Percentiles rank a stretch among this genome's conserved stretches.
Conservation (phyloP, 2,329 filamentous ascomycete species). For the Ophiostoma angusticollis region DNA sequence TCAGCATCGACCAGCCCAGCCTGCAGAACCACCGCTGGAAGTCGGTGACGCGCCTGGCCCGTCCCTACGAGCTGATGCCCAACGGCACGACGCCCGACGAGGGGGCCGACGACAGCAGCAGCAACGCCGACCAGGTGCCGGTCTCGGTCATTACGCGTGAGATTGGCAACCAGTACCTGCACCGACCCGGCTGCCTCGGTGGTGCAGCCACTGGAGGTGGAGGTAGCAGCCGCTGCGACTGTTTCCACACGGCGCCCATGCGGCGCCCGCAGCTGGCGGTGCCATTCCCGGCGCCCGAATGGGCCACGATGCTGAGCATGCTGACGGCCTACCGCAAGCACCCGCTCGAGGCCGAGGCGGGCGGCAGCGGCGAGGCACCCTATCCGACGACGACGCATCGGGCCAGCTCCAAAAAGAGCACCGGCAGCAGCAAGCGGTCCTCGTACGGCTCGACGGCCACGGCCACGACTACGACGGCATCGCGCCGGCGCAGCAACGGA, state of each 20-base stretch:
- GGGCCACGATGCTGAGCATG: slow-evolving; percentile 45
- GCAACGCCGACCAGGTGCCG: slow-evolving; percentile 13
- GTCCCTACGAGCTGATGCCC: slow-evolving; percentile 38
- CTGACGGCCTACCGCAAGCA: slow-evolving; percentile 38
- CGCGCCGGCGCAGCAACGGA: slow-evolving; percentile 5
- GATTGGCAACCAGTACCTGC: slow-evolving; percentile 34
- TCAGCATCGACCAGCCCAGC: slow-evolving; percentile 40
- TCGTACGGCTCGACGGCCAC: slow-evolving; percentile 12
- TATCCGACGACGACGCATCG: slow-evolving; percentile 5
- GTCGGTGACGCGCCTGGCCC: slow-evolving; percentile 44
- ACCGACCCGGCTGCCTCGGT: slow-evolving; percentile 36
- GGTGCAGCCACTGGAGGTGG: no score
- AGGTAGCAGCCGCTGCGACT: slow-evolving; percentile 35
- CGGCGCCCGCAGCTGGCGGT: slow-evolving; percentile 38
- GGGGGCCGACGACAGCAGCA: slow-evolving; percentile 6
- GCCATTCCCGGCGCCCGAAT: slow-evolving; percentile 44
- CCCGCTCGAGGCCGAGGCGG: slow-evolving; percentile 17
- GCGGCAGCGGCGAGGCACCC: background rate
- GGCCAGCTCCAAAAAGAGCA: slow-evolving; percentile 3
- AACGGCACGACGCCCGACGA: slow-evolving; percentile 9
- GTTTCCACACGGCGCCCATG: slow-evolving; percentile 27
- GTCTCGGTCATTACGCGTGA: slow-evolving; percentile 35
- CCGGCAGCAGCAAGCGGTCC: slow-evolving; percentile 10
- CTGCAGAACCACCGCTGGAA: slow-evolving; percentile 47
- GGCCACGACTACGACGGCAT: slow-evolving; percentile 3